Conservation (phyloP, 2,329 filamentous ascomycete genomes). For the Claviceps monticola region DNA sequence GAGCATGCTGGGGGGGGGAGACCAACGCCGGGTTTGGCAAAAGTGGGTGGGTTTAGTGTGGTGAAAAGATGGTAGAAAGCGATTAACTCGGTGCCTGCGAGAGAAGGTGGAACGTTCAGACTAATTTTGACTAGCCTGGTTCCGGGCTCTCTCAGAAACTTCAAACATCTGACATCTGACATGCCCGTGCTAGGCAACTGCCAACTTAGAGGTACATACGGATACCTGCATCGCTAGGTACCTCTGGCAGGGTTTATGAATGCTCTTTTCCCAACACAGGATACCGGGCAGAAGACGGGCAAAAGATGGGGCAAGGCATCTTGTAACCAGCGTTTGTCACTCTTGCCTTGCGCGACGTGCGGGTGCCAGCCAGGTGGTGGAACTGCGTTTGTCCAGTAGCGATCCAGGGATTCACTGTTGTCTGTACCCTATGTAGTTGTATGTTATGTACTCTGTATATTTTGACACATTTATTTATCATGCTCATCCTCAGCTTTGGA, state of each 20-base stretch:
- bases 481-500: neutral
- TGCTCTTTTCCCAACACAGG: neutral
- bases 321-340: neutral
- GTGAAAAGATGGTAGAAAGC: neutral
- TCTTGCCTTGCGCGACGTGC: neutral
- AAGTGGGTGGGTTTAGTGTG: neutral
- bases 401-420: neutral
- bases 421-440: too few relatives aligned
- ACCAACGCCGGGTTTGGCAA: conserved; percentile 1
- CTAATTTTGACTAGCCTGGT: neutral
- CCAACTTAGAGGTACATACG: too few relatives aligned
- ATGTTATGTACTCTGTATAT: too few relatives aligned
- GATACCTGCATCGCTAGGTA: too few relatives aligned
- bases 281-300: neutral
- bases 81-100: neutral
- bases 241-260: neutral
- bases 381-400: neutral
- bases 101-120: neutral
- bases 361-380: neutral
- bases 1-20: neutral
- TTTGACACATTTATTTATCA: neutral
- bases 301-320: neutral
- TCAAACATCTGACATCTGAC: neutral
- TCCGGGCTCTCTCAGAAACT: neutral
- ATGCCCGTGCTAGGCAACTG: too few relatives aligned